A percentile compares a stretch with the other conserved stretches of the same genome.
Conservation (phyloP, 1,139 yeast genomes). For the Zygosaccharomyces sapae region DNA sequence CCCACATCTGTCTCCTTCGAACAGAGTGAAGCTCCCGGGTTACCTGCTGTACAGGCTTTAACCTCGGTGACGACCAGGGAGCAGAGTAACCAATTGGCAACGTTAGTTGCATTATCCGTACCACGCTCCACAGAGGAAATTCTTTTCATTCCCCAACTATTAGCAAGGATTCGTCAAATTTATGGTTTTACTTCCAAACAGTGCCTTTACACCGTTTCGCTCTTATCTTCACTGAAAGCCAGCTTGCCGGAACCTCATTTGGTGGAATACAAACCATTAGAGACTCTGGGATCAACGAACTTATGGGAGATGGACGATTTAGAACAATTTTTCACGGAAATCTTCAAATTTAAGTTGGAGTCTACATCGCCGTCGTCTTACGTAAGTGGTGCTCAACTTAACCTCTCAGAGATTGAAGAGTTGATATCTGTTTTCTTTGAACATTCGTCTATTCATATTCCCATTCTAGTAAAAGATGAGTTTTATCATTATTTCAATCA, state of each 20-base stretch:
- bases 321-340: conserved; percentile 21
- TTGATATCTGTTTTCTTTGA: conserved; percentile 52
- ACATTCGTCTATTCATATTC: conserved; percentile 72
- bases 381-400: neutral
- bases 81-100: conserved; percentile 52
- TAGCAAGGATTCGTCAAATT: conserved; percentile 62
- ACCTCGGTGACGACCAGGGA: conserved; percentile 47
- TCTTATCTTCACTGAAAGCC: conserved; percentile 65
- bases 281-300: conserved; percentile 19
- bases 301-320: conserved; percentile 32
- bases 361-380: neutral
- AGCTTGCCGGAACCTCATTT: conserved; percentile 53
- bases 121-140: conserved; percentile 79
- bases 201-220: conserved; percentile 61
- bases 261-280: conserved; percentile 45
- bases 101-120: conserved; percentile 64
- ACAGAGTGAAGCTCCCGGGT: conserved; percentile 69
- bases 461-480: conserved; percentile 61
- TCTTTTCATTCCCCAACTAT: conserved; percentile 62
- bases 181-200: conserved; percentile 70
- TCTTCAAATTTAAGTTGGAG: conserved; percentile 22
- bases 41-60: conserved; percentile 58
- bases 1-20: conserved; percentile 42
- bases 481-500: conserved; percentile 57
- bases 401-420: conserved; percentile 29